phyloP scores from a whole-genome alignment of 345 rosid species.

The Nephelium lappaceum region DNA sequence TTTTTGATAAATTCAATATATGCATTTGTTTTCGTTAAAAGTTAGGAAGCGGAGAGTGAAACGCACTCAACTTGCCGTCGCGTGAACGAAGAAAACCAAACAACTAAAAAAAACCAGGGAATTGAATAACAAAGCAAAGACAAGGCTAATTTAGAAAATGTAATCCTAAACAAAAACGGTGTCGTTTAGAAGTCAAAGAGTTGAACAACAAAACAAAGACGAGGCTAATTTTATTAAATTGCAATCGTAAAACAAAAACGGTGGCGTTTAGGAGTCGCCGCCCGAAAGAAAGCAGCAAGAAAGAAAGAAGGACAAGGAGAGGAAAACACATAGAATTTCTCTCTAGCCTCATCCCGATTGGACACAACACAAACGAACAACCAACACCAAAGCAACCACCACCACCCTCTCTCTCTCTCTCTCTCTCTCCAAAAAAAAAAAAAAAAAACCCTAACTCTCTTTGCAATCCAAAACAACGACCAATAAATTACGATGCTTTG shows the following conservation, averaged over 20 bases:
- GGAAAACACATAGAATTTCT: slow-evolving; percentile 29
- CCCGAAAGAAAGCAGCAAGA: slow-evolving; percentile 10
- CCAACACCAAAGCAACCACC: slow-evolving; percentile 7
- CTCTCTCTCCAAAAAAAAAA: slow-evolving; percentile 19
- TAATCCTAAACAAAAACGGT: background rate
- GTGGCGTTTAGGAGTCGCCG: slow-evolving; percentile 27
- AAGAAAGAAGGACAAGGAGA: background rate
- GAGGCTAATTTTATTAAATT: too few relatives aligned
- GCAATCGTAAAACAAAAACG: slow-evolving; percentile 10
- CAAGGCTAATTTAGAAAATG: background rate
- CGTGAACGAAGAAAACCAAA: background rate
- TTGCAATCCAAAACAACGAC: background rate
- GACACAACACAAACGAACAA: slow-evolving; percentile 18
- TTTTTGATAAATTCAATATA: background rate
- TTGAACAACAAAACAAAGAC: background rate
- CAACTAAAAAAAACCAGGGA: background rate
- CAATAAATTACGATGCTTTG: slow-evolving; percentile 22
- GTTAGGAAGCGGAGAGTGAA: background rate
- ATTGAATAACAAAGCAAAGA: background rate
- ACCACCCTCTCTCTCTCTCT: slow-evolving; percentile 7
- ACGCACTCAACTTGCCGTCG: background rate
- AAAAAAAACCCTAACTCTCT: slow-evolving; percentile 41
- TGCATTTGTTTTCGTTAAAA: background rate
- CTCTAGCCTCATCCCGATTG: slow-evolving; percentile 32
- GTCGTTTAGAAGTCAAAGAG: background rate